These are phyloP conservation scores for Pleurozium schreberi DNA, from an alignment of 225 moss, liverwort and hornwort species.

Conservation along the genomic window DNA sequence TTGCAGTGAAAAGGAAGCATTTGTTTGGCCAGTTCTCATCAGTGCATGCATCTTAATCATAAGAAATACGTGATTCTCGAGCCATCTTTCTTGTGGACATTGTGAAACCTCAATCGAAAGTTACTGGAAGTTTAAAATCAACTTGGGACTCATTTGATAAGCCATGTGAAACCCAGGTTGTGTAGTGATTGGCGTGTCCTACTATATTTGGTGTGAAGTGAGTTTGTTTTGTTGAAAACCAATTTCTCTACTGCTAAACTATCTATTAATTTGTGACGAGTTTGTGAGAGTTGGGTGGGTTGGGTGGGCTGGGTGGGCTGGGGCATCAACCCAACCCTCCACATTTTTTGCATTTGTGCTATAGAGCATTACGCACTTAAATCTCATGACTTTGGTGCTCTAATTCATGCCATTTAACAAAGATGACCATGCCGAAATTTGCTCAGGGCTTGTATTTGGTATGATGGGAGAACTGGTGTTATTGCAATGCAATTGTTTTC, in stretches of 20 bases:
- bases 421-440: not conserved
- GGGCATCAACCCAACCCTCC: constrained; percentile 7
- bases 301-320: constrained; percentile 25
- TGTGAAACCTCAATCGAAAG: not conserved
- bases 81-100: not conserved
- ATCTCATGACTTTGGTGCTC: not conserved
- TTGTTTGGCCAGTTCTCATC: not conserved
- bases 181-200: not conserved
- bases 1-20: not conserved
- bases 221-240: not conserved
- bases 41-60: not conserved
- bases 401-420: not conserved
- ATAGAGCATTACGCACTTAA: not conserved
- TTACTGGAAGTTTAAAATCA: not conserved
- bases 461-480: not conserved
- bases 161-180: not conserved
- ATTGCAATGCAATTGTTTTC: not conserved
- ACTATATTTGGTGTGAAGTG: not conserved
- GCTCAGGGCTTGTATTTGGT: not conserved
- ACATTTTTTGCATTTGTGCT: not conserved
- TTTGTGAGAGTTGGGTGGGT: not conserved
- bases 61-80: not conserved
- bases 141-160: not conserved
- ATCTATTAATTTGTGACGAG: not conserved
- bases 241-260: not conserved